Percentiles rank a stretch among this genome's conserved stretches.
These are phyloP conservation scores for Erigeron canadensis DNA, from an alignment of 129 eudicot genomes.

Conservation along the genomic window DNA sequence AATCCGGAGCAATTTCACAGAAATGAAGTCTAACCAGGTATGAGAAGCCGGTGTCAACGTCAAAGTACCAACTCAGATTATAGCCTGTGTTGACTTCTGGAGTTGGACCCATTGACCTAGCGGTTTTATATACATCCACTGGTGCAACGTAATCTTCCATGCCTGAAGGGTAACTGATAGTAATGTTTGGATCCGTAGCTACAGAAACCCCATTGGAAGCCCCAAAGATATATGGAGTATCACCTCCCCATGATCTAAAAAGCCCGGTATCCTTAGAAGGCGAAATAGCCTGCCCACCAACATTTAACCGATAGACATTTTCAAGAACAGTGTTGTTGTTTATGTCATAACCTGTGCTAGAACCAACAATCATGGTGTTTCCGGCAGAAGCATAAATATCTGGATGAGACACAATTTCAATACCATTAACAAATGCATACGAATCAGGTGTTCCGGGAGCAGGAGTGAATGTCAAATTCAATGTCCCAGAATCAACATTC, in stretches of 20 bases:
- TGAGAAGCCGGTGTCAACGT: constrained; percentile 64
- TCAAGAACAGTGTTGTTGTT: constrained; percentile 69
- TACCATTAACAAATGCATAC: constrained; percentile 82
- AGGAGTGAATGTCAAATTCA: constrained; percentile 69
- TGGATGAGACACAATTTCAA: constrained; percentile 83
- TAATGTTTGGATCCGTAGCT: constrained; percentile 48
- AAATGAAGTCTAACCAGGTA: constrained; percentile 90
- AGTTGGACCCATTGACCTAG: constrained; percentile 78
- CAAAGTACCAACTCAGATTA: constrained; percentile 75
- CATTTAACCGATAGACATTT: constrained; percentile 69
- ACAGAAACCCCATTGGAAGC: constrained; percentile 57
- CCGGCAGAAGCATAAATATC: constrained; percentile 57
- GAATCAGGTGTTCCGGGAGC: constrained; percentile 45
- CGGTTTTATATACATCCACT: constrained; percentile 69
- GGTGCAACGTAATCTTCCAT: constrained; percentile 71
- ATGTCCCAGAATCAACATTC: constrained; percentile 45
- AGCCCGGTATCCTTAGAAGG: constrained; percentile 82
- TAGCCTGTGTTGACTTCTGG: constrained; percentile 38
- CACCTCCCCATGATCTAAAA: constrained; percentile 71
- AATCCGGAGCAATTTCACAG: constrained; percentile 48
- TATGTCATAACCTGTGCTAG: constrained; percentile 30
- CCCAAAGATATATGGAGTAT: constrained; percentile 51
- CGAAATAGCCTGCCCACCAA: constrained; percentile 82
- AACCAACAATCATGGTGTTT: constrained; percentile 47
- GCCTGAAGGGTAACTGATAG: constrained; percentile 43